phyloP scores from a whole-genome alignment of 192 early-diverging fungal species.

The Umbelopsis sp. region DNA sequence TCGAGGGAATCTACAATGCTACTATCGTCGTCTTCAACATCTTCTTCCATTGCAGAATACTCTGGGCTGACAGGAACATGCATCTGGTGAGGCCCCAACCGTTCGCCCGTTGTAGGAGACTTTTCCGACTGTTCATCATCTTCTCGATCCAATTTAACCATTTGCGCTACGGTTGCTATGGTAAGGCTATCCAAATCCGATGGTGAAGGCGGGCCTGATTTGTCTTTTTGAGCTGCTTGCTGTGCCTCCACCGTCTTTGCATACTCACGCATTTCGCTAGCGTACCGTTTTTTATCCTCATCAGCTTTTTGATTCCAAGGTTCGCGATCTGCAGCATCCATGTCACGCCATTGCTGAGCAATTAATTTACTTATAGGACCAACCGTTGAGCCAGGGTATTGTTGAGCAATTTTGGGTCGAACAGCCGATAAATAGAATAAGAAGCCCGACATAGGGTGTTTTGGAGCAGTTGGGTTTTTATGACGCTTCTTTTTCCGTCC shows the following conservation, averaged over 20 bases:
- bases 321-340: constrained; percentile 51
- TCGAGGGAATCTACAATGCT: neutral
- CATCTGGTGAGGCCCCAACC: neutral
- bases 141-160: constrained; percentile 21
- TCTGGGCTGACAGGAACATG: constrained; percentile 18
- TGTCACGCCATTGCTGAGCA: constrained; percentile 65
- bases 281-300: constrained; percentile 70
- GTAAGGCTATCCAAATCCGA: constrained; percentile 26
- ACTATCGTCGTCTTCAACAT: neutral
- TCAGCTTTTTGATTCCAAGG: constrained; percentile 59
- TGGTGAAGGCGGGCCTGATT: neutral
- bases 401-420: constrained; percentile 62
- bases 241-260: constrained; percentile 29
- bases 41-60: constrained; percentile 15
- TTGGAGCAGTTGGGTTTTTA: constrained; percentile 77
- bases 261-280: constrained; percentile 63
- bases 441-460: constrained; percentile 88
- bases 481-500: constrained; percentile 65
- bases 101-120: neutral
- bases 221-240: constrained; percentile 21
- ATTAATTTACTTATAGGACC: constrained; percentile 79
- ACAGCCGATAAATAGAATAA: constrained; percentile 74
- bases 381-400: constrained; percentile 69
- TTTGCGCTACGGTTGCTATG: constrained; percentile 32
- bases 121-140: constrained; percentile 6